Percentiles rank a stretch among this genome's conserved stretches.
phyloP scores from a whole-genome alignment of 805 yeast species.

The Brettanomyces naardenensis region DNA sequence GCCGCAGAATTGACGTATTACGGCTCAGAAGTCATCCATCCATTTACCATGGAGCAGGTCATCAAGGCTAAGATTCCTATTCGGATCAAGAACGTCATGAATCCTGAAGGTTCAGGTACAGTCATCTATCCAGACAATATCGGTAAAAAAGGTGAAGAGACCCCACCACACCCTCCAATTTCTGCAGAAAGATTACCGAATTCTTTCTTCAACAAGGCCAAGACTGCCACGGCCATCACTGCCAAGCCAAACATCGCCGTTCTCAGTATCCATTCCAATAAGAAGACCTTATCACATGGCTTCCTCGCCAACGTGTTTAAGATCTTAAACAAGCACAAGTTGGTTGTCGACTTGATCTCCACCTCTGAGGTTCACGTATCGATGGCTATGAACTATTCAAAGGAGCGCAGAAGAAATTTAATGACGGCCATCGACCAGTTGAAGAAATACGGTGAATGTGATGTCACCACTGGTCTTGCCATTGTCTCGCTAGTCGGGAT shows the following conservation, averaged over 20 bases:
- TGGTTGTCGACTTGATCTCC: constrained; percentile 92
- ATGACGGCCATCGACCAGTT: constrained; percentile 73
- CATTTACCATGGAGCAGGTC: constrained; percentile 99
- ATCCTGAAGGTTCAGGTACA: constrained; percentile 90
- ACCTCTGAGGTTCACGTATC: constrained; percentile 98
- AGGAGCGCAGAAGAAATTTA: constrained; percentile 45
- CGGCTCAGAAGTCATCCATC: constrained; percentile 97
- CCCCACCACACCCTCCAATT: constrained; percentile 94
- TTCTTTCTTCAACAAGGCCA: constrained; percentile 35
- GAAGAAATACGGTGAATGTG: constrained; percentile 78
- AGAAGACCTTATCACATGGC: constrained; percentile 88
- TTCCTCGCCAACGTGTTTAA: constrained; percentile 87
- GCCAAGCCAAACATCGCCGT: constrained; percentile 91
- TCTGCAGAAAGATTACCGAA: constrained; percentile 45
- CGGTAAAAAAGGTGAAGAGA: constrained; percentile 76
- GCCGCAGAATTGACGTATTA: constrained; percentile 97
- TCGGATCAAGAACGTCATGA: constrained; percentile 91
- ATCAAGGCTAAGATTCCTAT: constrained; percentile 94
- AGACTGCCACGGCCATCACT: constrained; percentile 92
- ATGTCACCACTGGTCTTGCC: constrained; percentile 78
- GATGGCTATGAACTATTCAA: constrained; percentile 87
- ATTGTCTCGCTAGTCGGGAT: constrained; percentile 93
- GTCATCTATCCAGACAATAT: constrained; percentile 88
- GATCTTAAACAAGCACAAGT: constrained; percentile 70
- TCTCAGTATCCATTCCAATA: constrained; percentile 87